These are phyloP conservation scores for Orbilia brochopaga DNA, from an alignment of 2,329 filamentous ascomycete species.

Conservation along the genomic window DNA sequence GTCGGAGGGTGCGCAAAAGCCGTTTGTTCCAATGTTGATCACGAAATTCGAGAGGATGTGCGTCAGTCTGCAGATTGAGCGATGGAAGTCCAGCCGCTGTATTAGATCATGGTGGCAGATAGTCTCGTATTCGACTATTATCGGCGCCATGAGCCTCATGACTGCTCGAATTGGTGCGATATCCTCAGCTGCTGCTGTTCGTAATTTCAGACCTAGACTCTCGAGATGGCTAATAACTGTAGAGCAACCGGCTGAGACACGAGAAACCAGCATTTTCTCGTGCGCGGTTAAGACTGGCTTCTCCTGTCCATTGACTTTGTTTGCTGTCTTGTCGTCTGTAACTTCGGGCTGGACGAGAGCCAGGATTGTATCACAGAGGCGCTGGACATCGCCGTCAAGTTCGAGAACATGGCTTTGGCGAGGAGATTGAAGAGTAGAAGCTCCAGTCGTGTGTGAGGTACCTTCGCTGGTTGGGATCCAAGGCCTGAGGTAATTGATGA, in stretches of 20 bases:
- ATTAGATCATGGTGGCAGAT: slow-evolving; percentile 67
- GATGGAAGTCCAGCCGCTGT: slow-evolving; percentile 70
- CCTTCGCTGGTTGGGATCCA: slow-evolving; percentile 20
- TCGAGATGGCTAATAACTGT: slow-evolving; percentile 18
- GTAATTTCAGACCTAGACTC: slow-evolving; percentile 9
- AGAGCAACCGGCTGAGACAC: neutral
- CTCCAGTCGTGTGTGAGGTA: neutral
- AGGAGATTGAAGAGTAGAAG: neutral
- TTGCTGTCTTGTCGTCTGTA: slow-evolving; percentile 6
- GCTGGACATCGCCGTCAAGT: slow-evolving; percentile 17
- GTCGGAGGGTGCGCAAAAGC: slow-evolving; percentile 89
- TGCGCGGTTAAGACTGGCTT: slow-evolving; percentile 35
- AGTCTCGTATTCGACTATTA: slow-evolving; percentile 74
- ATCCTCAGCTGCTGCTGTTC: slow-evolving; percentile 12
- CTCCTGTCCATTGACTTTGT: slow-evolving; percentile 16
- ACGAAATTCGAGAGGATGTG: slow-evolving; percentile 79
- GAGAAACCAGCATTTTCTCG: slow-evolving; percentile 21
- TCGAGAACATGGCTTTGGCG: neutral
- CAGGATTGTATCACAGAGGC: slow-evolving; percentile 35
- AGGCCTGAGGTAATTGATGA: slow-evolving; percentile 23
- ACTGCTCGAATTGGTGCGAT: slow-evolving; percentile 12
- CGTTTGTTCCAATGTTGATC: slow-evolving; percentile 76
- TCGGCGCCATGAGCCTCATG: slow-evolving; percentile 66
- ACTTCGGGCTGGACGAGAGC: slow-evolving; percentile 28
- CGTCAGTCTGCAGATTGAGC: slow-evolving; percentile 73